phyloP scores from a whole-genome alignment of 1,284 basidiomycete species.

The Hemileia vastatrix region DNA sequence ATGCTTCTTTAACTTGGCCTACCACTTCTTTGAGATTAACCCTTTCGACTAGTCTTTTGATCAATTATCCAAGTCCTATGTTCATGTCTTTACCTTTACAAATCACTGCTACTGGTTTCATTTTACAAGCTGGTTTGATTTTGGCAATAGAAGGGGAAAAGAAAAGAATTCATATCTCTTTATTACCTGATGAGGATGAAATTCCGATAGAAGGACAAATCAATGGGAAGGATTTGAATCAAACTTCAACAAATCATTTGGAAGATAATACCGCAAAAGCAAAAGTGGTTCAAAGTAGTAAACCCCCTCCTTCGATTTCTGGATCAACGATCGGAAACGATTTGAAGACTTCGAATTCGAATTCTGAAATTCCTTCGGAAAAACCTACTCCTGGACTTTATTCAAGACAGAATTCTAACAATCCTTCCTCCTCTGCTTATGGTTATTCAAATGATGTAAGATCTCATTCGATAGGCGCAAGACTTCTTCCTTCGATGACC shows the following conservation, averaged over 20 bases:
- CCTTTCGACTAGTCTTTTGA: conserved; percentile 80
- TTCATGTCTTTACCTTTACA: conserved; percentile 96
- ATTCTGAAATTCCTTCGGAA: conserved; percentile 3
- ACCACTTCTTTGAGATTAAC: conserved; percentile 50
- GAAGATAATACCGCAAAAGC: too few relatives aligned
- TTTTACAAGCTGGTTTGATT: conserved; percentile 75
- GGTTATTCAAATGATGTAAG: conserved; percentile 11
- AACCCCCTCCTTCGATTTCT: neutral
- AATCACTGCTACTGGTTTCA: conserved; percentile 74
- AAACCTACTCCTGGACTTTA: neutral
- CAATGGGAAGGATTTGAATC: too few relatives aligned
- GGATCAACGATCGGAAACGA: neutral
- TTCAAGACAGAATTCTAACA: neutral
- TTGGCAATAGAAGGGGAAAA: conserved; percentile 77
- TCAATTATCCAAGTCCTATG: conserved; percentile 86
- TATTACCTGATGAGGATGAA: conserved; percentile 75
- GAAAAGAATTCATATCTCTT: conserved; percentile 70
- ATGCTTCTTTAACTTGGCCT: conserved; percentile 47
- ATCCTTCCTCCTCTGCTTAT: neutral
- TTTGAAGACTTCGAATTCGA: neutral
- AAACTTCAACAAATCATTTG: too few relatives aligned
- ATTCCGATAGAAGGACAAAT: too few relatives aligned
- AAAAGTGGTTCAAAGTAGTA: too few relatives aligned
- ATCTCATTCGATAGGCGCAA: conserved; percentile 57
- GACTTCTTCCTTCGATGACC: conserved; percentile 76